Base-by-base conservation (phyloP, 805 yeast species). In the Saccharomycodes ludwigii region DNA sequence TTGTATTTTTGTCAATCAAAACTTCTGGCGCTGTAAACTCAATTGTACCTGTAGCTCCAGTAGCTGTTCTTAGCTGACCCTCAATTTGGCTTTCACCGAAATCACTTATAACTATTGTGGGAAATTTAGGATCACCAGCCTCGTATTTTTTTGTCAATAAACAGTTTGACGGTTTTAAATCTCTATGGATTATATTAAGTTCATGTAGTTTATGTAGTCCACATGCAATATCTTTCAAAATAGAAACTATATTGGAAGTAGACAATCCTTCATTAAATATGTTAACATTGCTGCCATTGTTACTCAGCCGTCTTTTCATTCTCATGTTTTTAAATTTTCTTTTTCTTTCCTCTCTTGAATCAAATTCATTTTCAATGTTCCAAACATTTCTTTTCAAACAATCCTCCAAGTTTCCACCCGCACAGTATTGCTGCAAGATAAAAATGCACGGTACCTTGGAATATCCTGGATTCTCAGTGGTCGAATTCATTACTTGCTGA, bases 11-110 rank as follows among this genome's bases (percentile, higher is more conserved):
- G 11, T 42, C 41, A 18, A 61, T 48, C 43, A 83, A 64, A 8
- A 81, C 61, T 43, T 84, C 94, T 0, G 95, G 95, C 1, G 95
- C 94, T 14, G 84, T 75, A 44, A 74, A 85, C 46, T 84, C 95
- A 6, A 84, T 46, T 0, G 95, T 85, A 0, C 95, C 95, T 0
- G 95, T 85, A 26, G 75, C 70, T 0, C 95, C 95, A 4, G 85
- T 75, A 1, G 86, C 75, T 7, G 65, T 63, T 29, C 85, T 59
- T 25, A 50, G 54, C 16, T 66, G 72, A 10, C 88, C 84, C 33
- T 76, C 76, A 40, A 79, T 61, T 40, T 79, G 81, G 5, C 91
- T 81, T 51, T 85, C 95, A 3, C 95, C 95, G 51, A 85, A 79
- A 56, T 85, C 95, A 27, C 93, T 76, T 9, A 85, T 86, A 10